These are phyloP conservation scores for Boeremia lycopersici DNA, from an alignment of 2,329 filamentous ascomycete species.

Conservation along the genomic window DNA sequence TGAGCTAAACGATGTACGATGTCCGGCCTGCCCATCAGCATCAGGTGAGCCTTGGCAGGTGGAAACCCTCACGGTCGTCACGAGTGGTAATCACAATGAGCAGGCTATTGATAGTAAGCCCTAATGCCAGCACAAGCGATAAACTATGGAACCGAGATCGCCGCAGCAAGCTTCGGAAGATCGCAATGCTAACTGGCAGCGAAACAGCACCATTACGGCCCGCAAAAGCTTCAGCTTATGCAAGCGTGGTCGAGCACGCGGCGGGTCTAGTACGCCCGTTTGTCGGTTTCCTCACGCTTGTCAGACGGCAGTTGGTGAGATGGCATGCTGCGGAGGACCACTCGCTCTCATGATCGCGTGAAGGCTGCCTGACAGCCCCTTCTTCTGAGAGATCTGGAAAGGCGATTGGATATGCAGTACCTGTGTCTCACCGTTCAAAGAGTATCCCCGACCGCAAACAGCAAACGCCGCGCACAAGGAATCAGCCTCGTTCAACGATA, in stretches of 20 bases:
- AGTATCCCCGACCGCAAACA: not conserved
- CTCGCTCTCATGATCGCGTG: not conserved
- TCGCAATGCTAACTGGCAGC: not conserved
- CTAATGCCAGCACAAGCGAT: constrained; percentile 6
- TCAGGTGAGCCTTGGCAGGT: constrained; percentile 10
- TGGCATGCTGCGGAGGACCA: not conserved
- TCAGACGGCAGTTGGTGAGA: not conserved
- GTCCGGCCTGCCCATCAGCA: not conserved
- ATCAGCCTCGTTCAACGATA: not conserved
- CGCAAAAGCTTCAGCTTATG: not conserved
- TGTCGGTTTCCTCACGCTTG: not conserved
- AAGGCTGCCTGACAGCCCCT: not conserved
- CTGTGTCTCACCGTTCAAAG: not conserved
- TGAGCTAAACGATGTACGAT: constrained; percentile 4
- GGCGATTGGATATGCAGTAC: no score
- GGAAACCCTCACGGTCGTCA: not conserved
- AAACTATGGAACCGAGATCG: not conserved
- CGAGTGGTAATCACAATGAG: not conserved
- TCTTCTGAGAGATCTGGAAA: not conserved
- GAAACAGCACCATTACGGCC: not conserved
- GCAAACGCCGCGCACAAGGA: not conserved
- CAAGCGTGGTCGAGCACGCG: not conserved
- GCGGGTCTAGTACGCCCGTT: not conserved
- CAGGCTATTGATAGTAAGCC: constrained; percentile 10
- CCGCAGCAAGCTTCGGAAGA: not conserved